A percentile compares a stretch with the other conserved stretches of the same genome.
phyloP scores from a whole-genome alignment of 495 filamentous ascomycete genomes.

The Amorphotheca resinae region DNA sequence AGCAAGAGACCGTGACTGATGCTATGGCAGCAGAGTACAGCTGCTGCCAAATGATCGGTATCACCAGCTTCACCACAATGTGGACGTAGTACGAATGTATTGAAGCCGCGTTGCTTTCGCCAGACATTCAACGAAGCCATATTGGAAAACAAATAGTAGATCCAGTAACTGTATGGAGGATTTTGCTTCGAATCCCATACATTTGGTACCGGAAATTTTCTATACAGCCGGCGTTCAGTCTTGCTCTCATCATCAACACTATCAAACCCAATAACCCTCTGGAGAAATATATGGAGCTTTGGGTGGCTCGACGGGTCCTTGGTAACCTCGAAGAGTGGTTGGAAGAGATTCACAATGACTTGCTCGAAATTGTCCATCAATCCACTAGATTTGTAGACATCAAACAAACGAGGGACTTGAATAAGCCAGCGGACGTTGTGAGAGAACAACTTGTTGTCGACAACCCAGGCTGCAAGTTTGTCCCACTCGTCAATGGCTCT shows the following conservation, averaged over 20 bases:
- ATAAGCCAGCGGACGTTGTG: slow-evolving; percentile 97
- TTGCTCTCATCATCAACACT: slow-evolving; percentile 99
- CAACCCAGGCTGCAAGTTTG: slow-evolving; percentile 94
- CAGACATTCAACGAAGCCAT: slow-evolving; percentile 84
- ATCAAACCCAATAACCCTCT: slow-evolving; percentile 92
- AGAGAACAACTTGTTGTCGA: slow-evolving; percentile 95
- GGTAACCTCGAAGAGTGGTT: slow-evolving; percentile 90
- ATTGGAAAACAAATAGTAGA: slow-evolving; percentile 94
- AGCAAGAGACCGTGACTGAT: slow-evolving; percentile 92
- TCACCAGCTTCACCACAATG: slow-evolving; percentile 97
- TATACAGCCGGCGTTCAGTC: slow-evolving; percentile 76
- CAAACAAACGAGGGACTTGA: slow-evolving; percentile 87
- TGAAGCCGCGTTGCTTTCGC: slow-evolving; percentile 86
- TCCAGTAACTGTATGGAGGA: slow-evolving; percentile 97
- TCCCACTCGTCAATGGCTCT: slow-evolving; percentile 91
- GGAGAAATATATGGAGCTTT: slow-evolving; percentile 88
- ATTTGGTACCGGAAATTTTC: slow-evolving; percentile 83
- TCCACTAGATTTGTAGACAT: slow-evolving; percentile 81
- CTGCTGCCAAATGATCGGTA: slow-evolving; percentile 88
- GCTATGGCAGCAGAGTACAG: slow-evolving; percentile 87
- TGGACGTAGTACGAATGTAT: slow-evolving; percentile 84
- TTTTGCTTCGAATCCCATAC: slow-evolving; percentile 88
- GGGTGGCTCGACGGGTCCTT: slow-evolving; percentile 75
- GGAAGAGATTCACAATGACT: slow-evolving; percentile 83
- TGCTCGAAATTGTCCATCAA: slow-evolving; percentile 85